Evolutionary conservation across 192 early-diverging fungal genomes (phyloP), one percentile per base, ranked within the genome.

Genomic region (Coemansia sp.): DNA sequence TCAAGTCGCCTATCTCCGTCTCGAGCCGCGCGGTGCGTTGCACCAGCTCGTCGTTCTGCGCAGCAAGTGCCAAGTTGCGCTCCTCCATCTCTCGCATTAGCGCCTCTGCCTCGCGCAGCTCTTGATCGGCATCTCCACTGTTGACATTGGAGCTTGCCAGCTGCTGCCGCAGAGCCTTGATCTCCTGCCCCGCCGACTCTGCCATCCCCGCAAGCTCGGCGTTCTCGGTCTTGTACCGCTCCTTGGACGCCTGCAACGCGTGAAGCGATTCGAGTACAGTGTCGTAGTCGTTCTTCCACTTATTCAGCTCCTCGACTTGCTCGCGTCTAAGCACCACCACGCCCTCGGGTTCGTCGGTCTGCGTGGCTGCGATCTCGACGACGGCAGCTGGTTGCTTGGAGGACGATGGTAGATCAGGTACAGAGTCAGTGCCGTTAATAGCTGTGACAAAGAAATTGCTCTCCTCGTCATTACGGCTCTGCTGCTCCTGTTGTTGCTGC

Each of bases 21-120:
- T 81, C 79, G 3, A 76, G 57, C 39, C 74, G 67, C 19, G 79
- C 79, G 4, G 64, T 34, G 17, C 70, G 74, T 54, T 81, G 74
- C 7, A 39, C 70, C 17, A 76, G 74, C 45, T 76, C 74, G 41
- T 81, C 79, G 48, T 65, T 70, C 16, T 48, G 59, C 16, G 8
- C 14, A 5, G 56, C 19, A n/a, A 80, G 64, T 64, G 19, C 36
- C n/a, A 34, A 41, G 27, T 60, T 72, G 37, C 74, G 79, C 50
- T 64, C 74, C 11, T 70, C 71, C 10, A 68, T 57, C 24, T 34
- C 17, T 19, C 37, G 73, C 27, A 62, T 34, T 40, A 53, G 65
- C 13, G 42, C 62, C 63, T 80, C 78, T n/a, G 54, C 59, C 54
- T 80, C 73, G 5, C 64, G 57, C 35, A 80, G 66, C 40, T 51